phyloP scores from a whole-genome alignment of 2,329 filamentous ascomycete species.

The Colletotrichum ledebouriae region DNA sequence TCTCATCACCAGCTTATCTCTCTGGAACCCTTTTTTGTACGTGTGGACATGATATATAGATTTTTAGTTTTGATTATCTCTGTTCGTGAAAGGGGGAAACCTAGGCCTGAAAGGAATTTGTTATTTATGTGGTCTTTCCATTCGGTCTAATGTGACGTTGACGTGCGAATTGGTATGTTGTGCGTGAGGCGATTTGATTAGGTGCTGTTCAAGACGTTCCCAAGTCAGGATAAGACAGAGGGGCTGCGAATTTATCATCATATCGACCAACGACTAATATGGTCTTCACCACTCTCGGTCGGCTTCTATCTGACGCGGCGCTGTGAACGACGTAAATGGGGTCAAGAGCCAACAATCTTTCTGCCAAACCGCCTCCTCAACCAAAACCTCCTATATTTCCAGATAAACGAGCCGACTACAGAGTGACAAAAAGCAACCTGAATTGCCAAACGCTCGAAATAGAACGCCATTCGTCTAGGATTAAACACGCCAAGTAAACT shows the following conservation, averaged over 20 bases:
- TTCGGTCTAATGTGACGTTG: neutral
- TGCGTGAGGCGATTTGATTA: neutral
- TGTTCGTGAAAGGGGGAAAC: slow-evolving; percentile 31
- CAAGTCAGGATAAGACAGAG: no score
- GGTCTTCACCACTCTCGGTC: neutral
- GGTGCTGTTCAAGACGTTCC: no score
- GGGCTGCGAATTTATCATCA: slow-evolving; percentile 23
- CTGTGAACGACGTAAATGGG: neutral
- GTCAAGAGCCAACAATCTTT: slow-evolving; percentile 22
- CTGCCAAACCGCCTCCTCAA: neutral
- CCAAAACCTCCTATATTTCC: neutral
- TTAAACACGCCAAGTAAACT: slow-evolving; percentile 17
- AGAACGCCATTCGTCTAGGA: neutral
- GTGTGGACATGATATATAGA: slow-evolving; percentile 40
- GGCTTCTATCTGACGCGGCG: slow-evolving; percentile 12
- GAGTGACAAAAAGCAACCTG: neutral
- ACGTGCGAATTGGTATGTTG: neutral
- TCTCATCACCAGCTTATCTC: neutral
- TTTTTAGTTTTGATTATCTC: slow-evolving; percentile 40
- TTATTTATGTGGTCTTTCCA: neutral
- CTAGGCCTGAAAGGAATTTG: slow-evolving; percentile 32
- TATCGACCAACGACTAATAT: slow-evolving; percentile 8
- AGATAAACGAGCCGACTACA: neutral
- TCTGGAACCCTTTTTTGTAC: slow-evolving; percentile 7
- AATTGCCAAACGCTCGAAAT: slow-evolving; percentile 9